These are phyloP conservation scores for Pyrrhoderma lamaoense DNA, from an alignment of 1,284 basidiomycete species.

Conservation along the genomic window DNA sequence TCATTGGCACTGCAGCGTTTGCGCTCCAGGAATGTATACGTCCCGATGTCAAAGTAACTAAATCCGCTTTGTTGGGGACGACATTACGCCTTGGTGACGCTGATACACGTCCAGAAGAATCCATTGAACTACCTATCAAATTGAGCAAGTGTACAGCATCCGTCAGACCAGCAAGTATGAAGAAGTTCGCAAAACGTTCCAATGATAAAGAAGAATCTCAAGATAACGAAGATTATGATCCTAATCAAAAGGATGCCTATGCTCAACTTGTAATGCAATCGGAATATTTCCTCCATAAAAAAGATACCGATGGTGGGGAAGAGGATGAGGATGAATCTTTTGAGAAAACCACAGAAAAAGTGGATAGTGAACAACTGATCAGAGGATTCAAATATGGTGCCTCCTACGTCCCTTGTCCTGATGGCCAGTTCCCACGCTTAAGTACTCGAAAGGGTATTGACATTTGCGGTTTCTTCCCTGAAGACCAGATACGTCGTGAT, in stretches of 20 bases:
- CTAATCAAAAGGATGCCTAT: slow-evolving; percentile 34
- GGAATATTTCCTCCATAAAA: slow-evolving; percentile 47
- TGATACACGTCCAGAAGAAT: slow-evolving; percentile 55
- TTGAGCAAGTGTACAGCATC: slow-evolving; percentile 79
- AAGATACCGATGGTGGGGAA: slow-evolving; percentile 25
- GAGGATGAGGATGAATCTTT: slow-evolving; percentile 22
- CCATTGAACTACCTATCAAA: slow-evolving; percentile 70
- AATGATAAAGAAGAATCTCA: slow-evolving; percentile 22
- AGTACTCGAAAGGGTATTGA: slow-evolving; percentile 79
- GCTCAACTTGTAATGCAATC: slow-evolving; percentile 51
- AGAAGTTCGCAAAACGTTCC: slow-evolving; percentile 58
- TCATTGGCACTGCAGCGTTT: slow-evolving; percentile 64
- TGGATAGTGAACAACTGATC: slow-evolving; percentile 70
- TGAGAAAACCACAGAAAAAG: slow-evolving; percentile 35
- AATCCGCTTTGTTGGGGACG: slow-evolving; percentile 57
- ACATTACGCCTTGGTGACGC: slow-evolving; percentile 72
- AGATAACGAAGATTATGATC: slow-evolving; percentile 20
- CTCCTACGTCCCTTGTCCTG: slow-evolving; percentile 79
- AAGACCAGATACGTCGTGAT: slow-evolving; percentile 71
- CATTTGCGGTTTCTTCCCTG: slow-evolving; percentile 77
- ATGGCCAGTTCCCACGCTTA: slow-evolving; percentile 67
- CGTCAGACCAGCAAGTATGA: slow-evolving; percentile 70
- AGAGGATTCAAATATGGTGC: slow-evolving; percentile 91
- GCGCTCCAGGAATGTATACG: slow-evolving; percentile 62
- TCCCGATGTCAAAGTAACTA: slow-evolving; percentile 63